Conservation (phyloP, 2,329 filamentous ascomycete species). For the Lachnellula hyalina region DNA sequence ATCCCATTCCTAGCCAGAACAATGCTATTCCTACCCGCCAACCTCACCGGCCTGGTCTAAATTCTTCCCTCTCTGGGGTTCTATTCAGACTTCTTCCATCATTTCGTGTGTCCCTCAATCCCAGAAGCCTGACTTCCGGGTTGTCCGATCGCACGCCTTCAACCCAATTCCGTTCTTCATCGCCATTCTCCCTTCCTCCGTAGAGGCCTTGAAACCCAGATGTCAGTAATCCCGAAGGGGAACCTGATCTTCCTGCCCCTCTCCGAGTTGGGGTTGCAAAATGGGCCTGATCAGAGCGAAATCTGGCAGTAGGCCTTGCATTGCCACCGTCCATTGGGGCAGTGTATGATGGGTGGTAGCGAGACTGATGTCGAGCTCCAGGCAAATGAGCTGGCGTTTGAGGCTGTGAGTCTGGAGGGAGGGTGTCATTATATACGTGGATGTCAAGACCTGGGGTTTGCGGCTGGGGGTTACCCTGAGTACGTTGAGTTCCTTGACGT, state of each 20-base stretch:
- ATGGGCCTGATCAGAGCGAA: neutral
- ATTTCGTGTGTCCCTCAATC: slow-evolving; percentile 14
- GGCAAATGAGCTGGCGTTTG: slow-evolving; percentile 47
- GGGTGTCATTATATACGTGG: slow-evolving; percentile 42
- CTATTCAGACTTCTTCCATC: slow-evolving; percentile 17
- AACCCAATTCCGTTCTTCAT: slow-evolving; percentile 34
- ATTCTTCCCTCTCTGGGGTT: slow-evolving; percentile 25
- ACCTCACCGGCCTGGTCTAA: slow-evolving; percentile 8
- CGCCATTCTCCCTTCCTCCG: slow-evolving; percentile 44
- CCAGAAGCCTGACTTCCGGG: slow-evolving; percentile 23
- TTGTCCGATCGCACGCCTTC: slow-evolving; percentile 32
- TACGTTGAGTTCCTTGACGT: neutral
- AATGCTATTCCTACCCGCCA: neutral
- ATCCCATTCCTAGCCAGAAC: too few species aligned
- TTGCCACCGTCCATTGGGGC: slow-evolving; percentile 30
- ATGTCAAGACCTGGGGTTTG: slow-evolving; percentile 28
- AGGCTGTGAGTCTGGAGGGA: slow-evolving; percentile 41
- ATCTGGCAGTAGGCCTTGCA: neutral
- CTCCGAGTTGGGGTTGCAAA: slow-evolving; percentile 9
- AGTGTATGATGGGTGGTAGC: slow-evolving; percentile 40
- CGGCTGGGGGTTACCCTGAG: slow-evolving; percentile 6
- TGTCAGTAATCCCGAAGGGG: slow-evolving; percentile 36
- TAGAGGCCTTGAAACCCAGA: slow-evolving; percentile 44
- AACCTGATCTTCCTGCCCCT: slow-evolving; percentile 27
- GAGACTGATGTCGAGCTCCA: slow-evolving; percentile 43